Percentiles rank a stretch among this genome's conserved stretches.
Evolutionary conservation across 768 basidiomycete genomes (phyloP).

Genomic region (Trichaptum fuscoviolaceum): DNA sequence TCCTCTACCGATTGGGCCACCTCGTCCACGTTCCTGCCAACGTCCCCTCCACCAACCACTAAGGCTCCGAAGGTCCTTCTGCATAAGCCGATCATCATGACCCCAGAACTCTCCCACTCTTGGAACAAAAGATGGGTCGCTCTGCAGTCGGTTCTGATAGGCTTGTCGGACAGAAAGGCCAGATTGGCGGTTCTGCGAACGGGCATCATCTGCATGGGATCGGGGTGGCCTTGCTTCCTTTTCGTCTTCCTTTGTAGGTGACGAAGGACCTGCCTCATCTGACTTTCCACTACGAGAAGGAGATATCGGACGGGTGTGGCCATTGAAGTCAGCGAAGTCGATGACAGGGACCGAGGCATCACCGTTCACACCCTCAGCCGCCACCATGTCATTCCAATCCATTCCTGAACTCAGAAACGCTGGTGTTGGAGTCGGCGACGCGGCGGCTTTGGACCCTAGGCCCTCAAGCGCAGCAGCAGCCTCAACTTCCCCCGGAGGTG

Average conservation of each 20-base stretch:
- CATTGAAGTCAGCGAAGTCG: slow-evolving; percentile 62
- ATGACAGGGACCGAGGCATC: slow-evolving; percentile 70
- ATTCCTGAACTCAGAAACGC: slow-evolving; percentile 52
- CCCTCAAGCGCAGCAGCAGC: slow-evolving; percentile 10
- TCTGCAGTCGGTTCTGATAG: slow-evolving; percentile 77
- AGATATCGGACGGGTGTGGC: slow-evolving; percentile 18
- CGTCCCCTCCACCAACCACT: slow-evolving; percentile 86
- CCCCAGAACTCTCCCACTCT: slow-evolving; percentile 92
- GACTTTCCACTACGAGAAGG: slow-evolving; percentile 27
- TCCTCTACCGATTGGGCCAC: slow-evolving; percentile 35
- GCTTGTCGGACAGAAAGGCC: slow-evolving; percentile 74
- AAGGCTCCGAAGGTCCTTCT: slow-evolving; percentile 74
- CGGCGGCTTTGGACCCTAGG: slow-evolving; percentile 21
- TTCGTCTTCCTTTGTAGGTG: slow-evolving; percentile 19
- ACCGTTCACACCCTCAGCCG: slow-evolving; percentile 61
- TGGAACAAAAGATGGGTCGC: slow-evolving; percentile 85
- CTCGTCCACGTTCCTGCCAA: slow-evolving; percentile 66
- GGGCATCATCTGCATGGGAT: slow-evolving; percentile 20
- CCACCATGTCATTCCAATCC: slow-evolving; percentile 84
- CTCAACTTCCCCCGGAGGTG: slow-evolving; percentile 26
- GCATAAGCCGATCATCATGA: slow-evolving; percentile 85
- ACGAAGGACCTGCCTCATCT: slow-evolving; percentile 27
- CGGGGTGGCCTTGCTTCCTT: slow-evolving; percentile 29
- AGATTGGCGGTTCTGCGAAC: slow-evolving; percentile 27
- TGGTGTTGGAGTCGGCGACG: slow-evolving; percentile 27